These are phyloP conservation scores for Phaseolus lunatus DNA, from an alignment of 306 rosid genomes.

Conservation along the genomic window DNA sequence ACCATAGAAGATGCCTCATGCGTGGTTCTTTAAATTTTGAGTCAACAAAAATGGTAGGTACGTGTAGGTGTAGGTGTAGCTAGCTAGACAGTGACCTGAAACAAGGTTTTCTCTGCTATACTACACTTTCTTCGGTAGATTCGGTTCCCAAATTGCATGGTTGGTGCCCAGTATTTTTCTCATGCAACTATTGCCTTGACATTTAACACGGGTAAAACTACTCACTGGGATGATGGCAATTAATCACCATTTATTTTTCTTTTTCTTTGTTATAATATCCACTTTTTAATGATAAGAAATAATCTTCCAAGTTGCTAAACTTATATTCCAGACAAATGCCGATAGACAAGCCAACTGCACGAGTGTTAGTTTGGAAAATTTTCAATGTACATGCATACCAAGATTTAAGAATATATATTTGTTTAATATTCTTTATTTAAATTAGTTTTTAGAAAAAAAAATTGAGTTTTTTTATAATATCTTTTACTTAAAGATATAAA, in stretches of 20 bases:
- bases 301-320: constrained; percentile 1
- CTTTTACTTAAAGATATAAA: no score
- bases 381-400: no score
- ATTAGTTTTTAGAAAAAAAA: no score
- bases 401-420: no score
- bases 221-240: no score
- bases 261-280: neutral
- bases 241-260: no score
- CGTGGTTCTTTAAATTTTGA: neutral
- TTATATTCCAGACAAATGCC: constrained; percentile 13
- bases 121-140: neutral
- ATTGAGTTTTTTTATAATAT: no score
- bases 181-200: constrained; percentile 24
- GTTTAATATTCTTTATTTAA: no score
- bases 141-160: constrained; percentile 16
- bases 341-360: constrained; percentile 23
- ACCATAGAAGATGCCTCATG: constrained; percentile 18
- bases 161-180: constrained; percentile 23
- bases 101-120: constrained; percentile 17
- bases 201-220: no score
- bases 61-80: constrained; percentile 43
- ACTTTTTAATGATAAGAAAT: neutral
- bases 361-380: constrained; percentile 24
- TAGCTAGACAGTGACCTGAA: constrained; percentile 29
- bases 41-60: constrained; percentile 34